Evolutionary conservation across 1,139 yeast genomes (phyloP), one percentile per base, ranked within the genome.

Genomic region (Hyphopichia fennica): DNA sequence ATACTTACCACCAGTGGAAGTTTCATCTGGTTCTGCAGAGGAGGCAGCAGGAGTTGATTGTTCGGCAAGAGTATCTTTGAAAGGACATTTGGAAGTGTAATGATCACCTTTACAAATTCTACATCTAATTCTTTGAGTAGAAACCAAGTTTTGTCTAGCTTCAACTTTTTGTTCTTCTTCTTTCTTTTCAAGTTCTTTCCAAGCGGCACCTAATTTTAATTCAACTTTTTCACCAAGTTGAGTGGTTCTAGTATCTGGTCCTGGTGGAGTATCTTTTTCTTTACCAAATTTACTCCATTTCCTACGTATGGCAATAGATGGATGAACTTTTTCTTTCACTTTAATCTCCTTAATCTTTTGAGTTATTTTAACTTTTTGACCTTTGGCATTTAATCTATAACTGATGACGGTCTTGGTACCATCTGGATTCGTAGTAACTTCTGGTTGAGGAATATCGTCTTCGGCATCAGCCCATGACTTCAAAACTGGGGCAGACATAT

Each of bases 101-200:
- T 93, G 99, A 53, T 83, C 87, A 60, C 96, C 97, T 51, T 86
- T 85, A 85, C 99, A 93, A 45, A 79, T 74, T 80, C 98, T 87
- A 81, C 99, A 93, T 58, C 71, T 74, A 57, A 85, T 69, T 51
- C 79, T 65, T 52, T 73, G 76, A 44, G 67, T 67, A 40, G 76
- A 66, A 38, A 72, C 74, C 53, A 69, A 68, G 52, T 74, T 75
- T 47, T 79, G 73, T 53, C 60, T 63, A 56, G 70, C 79, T 57
- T 75, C 78, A 46, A 76, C 77, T 65, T 81, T 79, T 58, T 77
- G 76, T 62, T 78, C 81, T 63, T 81, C 84, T 61, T 70, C 75
- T 55, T 69, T 65, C 62, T 69, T 71, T 51, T 71, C 88, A 49
- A 77, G 70, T 56, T 83, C 87, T 64, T 82, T 84, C 87, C 91